A percentile compares a stretch with the other conserved stretches of the same genome.
Conservation (phyloP, 2,329 filamentous ascomycete genomes). For the Byssothecium circinans region DNA sequence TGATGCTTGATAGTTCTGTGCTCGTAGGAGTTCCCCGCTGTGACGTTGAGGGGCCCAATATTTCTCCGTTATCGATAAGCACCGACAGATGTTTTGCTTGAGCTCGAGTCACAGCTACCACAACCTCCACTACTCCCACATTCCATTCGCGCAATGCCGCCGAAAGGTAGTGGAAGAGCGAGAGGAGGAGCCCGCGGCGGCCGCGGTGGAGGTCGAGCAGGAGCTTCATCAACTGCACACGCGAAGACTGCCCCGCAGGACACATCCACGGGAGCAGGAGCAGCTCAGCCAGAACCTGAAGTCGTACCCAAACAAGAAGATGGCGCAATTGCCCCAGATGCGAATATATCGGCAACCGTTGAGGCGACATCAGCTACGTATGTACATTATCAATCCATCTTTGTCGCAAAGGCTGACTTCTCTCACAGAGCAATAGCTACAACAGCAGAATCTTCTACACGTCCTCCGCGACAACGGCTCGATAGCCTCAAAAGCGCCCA, state of each 20-base stretch:
- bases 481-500: slow-evolving; percentile 32
- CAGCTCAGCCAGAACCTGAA: slow-evolving; percentile 9
- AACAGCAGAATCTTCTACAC: slow-evolving; percentile 21
- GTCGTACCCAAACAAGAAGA: slow-evolving; percentile 26
- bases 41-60: slow-evolving; percentile 23
- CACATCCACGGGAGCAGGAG: slow-evolving; percentile 9
- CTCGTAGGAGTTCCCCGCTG: too few species aligned
- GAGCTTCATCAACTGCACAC: slow-evolving; percentile 12
- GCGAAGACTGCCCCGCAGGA: slow-evolving; percentile 13
- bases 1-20: too few species aligned
- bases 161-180: slow-evolving; percentile 28
- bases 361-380: slow-evolving; percentile 16
- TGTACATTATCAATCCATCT: too few species aligned
- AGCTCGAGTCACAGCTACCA: too few species aligned
- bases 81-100: too few species aligned
- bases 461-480: slow-evolving; percentile 28
- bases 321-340: slow-evolving; percentile 11
- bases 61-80: slow-evolving; percentile 37
- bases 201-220: slow-evolving; percentile 24
- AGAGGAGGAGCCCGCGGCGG: slow-evolving; percentile 29
- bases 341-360: slow-evolving; percentile 14
- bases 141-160: slow-evolving; percentile 29
- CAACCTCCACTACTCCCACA: not conserved
- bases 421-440: too few species aligned
- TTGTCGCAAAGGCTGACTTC: too few species aligned